Evolutionary conservation across 352 stramenopile genomes (phyloP).

Genomic region (Phytophthora pseudosyringae): DNA sequence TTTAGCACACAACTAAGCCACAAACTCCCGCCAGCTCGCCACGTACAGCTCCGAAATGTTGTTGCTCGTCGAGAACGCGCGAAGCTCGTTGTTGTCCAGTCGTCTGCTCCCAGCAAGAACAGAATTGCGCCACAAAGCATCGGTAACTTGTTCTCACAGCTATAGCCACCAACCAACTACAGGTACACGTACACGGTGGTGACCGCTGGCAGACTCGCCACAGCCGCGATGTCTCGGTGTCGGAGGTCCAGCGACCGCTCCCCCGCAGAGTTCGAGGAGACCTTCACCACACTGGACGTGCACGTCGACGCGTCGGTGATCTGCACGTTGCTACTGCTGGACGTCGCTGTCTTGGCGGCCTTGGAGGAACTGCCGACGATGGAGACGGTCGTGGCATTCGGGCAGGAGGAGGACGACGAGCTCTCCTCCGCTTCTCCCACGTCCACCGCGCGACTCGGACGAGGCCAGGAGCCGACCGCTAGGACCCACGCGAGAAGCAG

Average conservation of each 20-base stretch:
- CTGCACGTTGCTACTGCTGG: conserved; percentile 20
- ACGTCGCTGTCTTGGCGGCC: conserved; percentile 5
- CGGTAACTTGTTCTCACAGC: neutral
- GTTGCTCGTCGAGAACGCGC: conserved; percentile 20
- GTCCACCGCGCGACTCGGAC: conserved; percentile 23
- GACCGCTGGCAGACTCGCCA: conserved; percentile 30
- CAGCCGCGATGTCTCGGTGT: conserved; percentile 22
- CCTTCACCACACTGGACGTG: conserved; percentile 25
- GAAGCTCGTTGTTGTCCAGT: conserved; percentile 39
- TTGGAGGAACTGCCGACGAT: conserved; percentile 19
- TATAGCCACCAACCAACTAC: neutral
- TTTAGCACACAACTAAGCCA: neutral
- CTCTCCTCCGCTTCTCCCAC: conserved; percentile 36
- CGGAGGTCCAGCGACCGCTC: conserved; percentile 29
- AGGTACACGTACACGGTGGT: conserved; percentile 29
- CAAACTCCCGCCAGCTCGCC: neutral
- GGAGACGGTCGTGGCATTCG: conserved; percentile 43
- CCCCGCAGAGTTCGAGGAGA: conserved; percentile 7
- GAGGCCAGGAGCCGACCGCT: conserved; percentile 4
- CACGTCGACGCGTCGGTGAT: conserved; percentile 31
- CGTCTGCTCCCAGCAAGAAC: conserved; percentile 20
- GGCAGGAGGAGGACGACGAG: conserved; percentile 24
- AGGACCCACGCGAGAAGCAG: conserved; percentile 16
- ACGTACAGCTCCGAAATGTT: conserved; percentile 36
- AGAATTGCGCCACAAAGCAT: neutral